phyloP scores from a whole-genome alignment of 345 rosid genomes.

The Eucalyptus rudis region DNA sequence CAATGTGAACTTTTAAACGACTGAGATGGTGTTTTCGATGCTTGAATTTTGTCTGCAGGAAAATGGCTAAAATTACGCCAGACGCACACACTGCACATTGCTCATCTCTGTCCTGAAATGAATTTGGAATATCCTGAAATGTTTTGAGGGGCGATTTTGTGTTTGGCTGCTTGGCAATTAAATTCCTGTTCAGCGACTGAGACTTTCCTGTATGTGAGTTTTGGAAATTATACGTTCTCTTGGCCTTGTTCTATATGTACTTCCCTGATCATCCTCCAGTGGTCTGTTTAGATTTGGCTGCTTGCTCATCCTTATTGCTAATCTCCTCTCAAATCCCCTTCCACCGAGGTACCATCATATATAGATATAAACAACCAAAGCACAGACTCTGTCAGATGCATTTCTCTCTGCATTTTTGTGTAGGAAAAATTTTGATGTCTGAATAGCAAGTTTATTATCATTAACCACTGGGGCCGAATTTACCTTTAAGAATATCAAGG shows the following conservation, averaged over 20 bases:
- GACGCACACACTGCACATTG: background rate
- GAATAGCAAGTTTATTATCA: background rate
- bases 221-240: background rate
- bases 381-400: rapidly evolving
- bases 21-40: background rate
- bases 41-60: background rate
- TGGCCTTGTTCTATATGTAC: background rate
- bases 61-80: background rate
- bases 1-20: background rate
- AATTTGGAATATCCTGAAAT: background rate
- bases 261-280: background rate
- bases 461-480: background rate
- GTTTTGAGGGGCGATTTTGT: background rate
- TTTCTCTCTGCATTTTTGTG: background rate
- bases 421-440: background rate
- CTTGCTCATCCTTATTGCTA: no score
- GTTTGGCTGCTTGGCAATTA: background rate
- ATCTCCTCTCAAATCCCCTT: background rate
- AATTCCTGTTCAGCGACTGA: background rate
- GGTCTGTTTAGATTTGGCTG: no score
- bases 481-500: background rate
- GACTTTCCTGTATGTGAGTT: background rate
- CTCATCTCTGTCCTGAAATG: background rate
- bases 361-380: background rate
- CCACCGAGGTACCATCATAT: background rate